Conservation (phyloP, 2,329 filamentous ascomycete genomes). For the Aspergillus ochraceus region DNA sequence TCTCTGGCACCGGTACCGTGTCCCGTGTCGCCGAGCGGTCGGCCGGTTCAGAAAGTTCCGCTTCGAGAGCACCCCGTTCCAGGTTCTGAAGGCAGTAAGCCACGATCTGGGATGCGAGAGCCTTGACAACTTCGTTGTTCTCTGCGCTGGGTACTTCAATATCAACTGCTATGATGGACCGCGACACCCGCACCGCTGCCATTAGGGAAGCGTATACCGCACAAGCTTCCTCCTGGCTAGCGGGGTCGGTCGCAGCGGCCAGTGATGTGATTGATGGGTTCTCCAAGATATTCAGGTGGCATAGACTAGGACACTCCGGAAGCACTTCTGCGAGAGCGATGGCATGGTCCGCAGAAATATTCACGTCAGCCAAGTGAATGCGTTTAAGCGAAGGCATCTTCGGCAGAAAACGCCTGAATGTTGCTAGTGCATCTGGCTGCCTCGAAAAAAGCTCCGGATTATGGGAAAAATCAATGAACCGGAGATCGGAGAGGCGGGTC, state of each 20-base stretch:
- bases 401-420: slow-evolving; percentile 81
- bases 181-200: slow-evolving; percentile 80
- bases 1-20: slow-evolving; percentile 70
- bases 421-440: slow-evolving; percentile 69
- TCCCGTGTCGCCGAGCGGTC: slow-evolving; percentile 45
- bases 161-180: slow-evolving; percentile 82
- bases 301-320: slow-evolving; percentile 76
- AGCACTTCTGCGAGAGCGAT: slow-evolving; percentile 89
- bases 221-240: slow-evolving; percentile 86
- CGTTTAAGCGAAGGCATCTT: slow-evolving; percentile 76
- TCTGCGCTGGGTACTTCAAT: slow-evolving; percentile 81
- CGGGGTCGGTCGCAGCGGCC: slow-evolving; percentile 75
- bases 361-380: slow-evolving; percentile 82
- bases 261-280: slow-evolving; percentile 66
- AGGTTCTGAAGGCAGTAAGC: slow-evolving; percentile 92
- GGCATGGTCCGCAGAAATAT: slow-evolving; percentile 80
- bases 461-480: slow-evolving; percentile 89
- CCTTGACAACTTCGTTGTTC: slow-evolving; percentile 87
- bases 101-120: slow-evolving; percentile 89
- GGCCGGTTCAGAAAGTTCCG: slow-evolving; percentile 50
- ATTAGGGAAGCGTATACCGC: slow-evolving; percentile 90
- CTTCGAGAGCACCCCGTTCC: slow-evolving; percentile 71
- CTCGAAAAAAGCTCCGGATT: slow-evolving; percentile 77
- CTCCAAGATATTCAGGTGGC: slow-evolving; percentile 83
- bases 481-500: slow-evolving; percentile 68